Conservation (phyloP, 768 basidiomycete genomes). For the Russula griseocarnosa region DNA sequence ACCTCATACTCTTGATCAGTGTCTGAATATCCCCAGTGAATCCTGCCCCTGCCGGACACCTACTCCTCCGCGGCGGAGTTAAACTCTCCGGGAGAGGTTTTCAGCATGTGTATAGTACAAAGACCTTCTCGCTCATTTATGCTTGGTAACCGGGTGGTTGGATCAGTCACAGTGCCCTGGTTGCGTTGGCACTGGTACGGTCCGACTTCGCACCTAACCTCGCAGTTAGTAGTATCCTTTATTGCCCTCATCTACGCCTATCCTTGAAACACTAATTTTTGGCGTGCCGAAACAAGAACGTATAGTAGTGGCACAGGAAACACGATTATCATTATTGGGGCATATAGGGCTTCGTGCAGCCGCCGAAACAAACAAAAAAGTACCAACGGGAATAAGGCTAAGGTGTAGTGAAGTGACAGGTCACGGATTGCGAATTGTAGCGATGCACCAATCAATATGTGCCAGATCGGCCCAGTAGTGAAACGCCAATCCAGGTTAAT, state of each 20-base stretch:
- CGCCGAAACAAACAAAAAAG: not conserved
- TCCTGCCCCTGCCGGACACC: not conserved
- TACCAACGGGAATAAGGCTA: not conserved
- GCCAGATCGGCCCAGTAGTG: conserved; percentile 28
- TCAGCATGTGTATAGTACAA: not conserved
- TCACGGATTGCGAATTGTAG: conserved; percentile 6
- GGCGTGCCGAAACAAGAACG: not conserved
- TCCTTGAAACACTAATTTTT: conserved; percentile 15
- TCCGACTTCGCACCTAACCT: not conserved
- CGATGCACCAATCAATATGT: conserved; percentile 12
- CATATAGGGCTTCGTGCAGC: not conserved
- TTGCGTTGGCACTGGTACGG: conserved; percentile 11
- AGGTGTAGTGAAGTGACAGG: conserved; percentile 8
- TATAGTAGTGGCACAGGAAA: not conserved
- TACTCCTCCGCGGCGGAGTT: conserved; percentile 18
- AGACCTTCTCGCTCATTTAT: not conserved
- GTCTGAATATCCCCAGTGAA: not conserved
- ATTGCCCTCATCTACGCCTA: not conserved
- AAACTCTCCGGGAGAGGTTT: not conserved
- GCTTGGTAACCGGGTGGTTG: conserved; percentile 4
- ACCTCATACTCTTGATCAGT: too few species aligned
- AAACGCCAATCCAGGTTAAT: conserved; percentile 30
- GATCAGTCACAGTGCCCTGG: conserved; percentile 12
- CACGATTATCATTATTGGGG: not conserved
- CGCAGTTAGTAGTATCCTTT: conserved; percentile 7